Evolutionary conservation across 2,329 filamentous ascomycete species (phyloP).

Genomic region (Sordariomycetes sp.): DNA sequence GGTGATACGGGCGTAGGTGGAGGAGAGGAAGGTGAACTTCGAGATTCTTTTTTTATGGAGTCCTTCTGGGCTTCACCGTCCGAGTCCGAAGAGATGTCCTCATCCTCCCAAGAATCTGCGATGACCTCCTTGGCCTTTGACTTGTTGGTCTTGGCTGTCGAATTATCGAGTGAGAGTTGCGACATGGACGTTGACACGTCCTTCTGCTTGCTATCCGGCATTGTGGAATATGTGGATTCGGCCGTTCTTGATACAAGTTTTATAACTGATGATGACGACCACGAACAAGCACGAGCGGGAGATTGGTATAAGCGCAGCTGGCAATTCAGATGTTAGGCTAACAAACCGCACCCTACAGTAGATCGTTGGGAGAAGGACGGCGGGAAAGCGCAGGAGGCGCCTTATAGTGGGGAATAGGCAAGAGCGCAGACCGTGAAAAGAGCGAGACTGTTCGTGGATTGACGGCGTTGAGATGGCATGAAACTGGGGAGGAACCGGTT

Average conservation of each 20-base stretch:
- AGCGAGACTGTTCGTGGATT: background rate
- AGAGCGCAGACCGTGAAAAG: background rate
- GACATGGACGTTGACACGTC: slow-evolving; percentile 17
- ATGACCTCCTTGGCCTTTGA: slow-evolving; percentile 14
- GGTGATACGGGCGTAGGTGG: slow-evolving; percentile 56
- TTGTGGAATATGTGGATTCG: background rate
- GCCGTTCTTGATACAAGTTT: background rate
- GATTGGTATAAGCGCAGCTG: background rate
- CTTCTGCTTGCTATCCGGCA: slow-evolving; percentile 1
- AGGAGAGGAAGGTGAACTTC: slow-evolving; percentile 33
- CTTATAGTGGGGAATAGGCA: background rate
- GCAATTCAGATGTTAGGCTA: background rate
- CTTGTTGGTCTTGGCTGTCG: slow-evolving; percentile 7
- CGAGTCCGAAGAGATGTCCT: slow-evolving; percentile 32
- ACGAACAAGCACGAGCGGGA: background rate
- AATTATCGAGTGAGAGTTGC: slow-evolving; percentile 15
- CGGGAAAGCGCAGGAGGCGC: background rate
- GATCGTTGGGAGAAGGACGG: background rate
- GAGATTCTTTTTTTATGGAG: background rate
- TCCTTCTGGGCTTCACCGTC: slow-evolving; percentile 12
- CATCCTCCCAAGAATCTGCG: slow-evolving; percentile 41
- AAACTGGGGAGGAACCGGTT: background rate
- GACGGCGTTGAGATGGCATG: background rate
- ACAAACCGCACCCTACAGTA: background rate
- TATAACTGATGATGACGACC: background rate